These are phyloP conservation scores for Catharanthus roseus DNA, from an alignment of 257 asterid genomes.

Conservation along the genomic window DNA sequence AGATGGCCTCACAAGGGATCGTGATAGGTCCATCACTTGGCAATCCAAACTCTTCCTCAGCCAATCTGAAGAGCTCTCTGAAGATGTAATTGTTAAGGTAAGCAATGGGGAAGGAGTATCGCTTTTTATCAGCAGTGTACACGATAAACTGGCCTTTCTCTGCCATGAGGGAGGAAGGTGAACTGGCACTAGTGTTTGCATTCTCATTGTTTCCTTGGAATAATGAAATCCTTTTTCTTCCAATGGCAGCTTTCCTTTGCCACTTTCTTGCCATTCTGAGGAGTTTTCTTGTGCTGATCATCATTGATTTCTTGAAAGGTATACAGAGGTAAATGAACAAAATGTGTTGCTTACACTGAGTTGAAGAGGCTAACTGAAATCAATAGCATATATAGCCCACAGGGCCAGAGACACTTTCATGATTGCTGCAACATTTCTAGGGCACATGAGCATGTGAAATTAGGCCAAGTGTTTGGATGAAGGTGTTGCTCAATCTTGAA, in stretches of 20 bases:
- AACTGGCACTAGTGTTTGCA: background rate
- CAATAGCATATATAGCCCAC: background rate
- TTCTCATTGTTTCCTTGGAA: background rate
- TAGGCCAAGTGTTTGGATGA: too few species aligned
- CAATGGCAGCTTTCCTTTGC: background rate
- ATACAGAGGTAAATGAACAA: too few species aligned
- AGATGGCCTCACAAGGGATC: constrained; percentile 10
- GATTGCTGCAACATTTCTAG: too few species aligned
- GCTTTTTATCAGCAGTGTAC: background rate
- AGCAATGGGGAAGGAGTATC: background rate
- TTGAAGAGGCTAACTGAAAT: background rate
- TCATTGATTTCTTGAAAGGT: background rate
- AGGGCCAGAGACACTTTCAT: background rate
- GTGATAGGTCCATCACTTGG: constrained; percentile 13
- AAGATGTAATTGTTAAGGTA: background rate
- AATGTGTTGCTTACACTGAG: background rate
- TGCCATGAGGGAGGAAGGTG: background rate
- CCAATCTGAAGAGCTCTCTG: constrained; percentile 10
- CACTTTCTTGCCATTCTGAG: background rate
- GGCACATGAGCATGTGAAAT: too few species aligned
- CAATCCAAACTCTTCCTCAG: constrained; percentile 16
- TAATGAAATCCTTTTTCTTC: background rate
- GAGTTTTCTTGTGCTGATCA: constrained; percentile 2
- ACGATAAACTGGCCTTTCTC: constrained; percentile 13
- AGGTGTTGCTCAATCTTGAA: too few species aligned